Evolutionary conservation across 257 asterid genomes (phyloP), one percentile per base, ranked within the genome.

Genomic region (Cynanchum wilfordii): DNA sequence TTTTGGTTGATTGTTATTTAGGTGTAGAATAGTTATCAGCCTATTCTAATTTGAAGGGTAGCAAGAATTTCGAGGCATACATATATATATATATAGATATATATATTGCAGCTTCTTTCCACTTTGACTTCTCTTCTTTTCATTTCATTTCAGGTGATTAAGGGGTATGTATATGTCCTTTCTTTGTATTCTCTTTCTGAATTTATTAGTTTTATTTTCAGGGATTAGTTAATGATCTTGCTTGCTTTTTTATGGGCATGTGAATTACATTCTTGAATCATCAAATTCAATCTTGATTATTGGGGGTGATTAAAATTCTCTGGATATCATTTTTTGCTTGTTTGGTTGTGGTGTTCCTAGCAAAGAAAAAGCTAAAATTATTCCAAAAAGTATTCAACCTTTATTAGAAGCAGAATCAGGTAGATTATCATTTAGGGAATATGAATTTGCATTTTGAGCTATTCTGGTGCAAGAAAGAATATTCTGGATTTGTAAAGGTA

Each of bases 91-190:
- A 36, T 36, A 36, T 36, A 36, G n/a, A n/a, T 36, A 36, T 36
- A 36, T 50, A 29, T 76, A 11, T 50, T 55, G 56, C 56, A 47
- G 60, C 65, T 54, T 20, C 27, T 70, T 24, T 76, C 76, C 62
- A 22, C 65, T 42, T 75, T 71, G 73, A 71, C 80, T 76, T 71
- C 62, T 68, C 63, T 55, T 42, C 45, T 27, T 74, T 56, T 25
- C 38, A 25, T 50, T 7, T 65, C 25, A 17, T 68, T 69, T 65
- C 73, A 49, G 73, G 77, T 45, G 29, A 71, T 65, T 38, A 42
- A 56, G 29, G 68, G 80, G 77, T 71, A 44, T 16, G 70, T 22
- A 45, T 22, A 13, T 10, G 64, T 10, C 2, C 10, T 54, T 12
- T 54, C 59, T 54, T 20, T 54, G 19, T 42, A 55, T 9, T 65